Percentiles rank a stretch among this genome's conserved stretches.
Evolutionary conservation across 139 green algal genomes (phyloP).

Genomic region (Chlorella sp.): DNA sequence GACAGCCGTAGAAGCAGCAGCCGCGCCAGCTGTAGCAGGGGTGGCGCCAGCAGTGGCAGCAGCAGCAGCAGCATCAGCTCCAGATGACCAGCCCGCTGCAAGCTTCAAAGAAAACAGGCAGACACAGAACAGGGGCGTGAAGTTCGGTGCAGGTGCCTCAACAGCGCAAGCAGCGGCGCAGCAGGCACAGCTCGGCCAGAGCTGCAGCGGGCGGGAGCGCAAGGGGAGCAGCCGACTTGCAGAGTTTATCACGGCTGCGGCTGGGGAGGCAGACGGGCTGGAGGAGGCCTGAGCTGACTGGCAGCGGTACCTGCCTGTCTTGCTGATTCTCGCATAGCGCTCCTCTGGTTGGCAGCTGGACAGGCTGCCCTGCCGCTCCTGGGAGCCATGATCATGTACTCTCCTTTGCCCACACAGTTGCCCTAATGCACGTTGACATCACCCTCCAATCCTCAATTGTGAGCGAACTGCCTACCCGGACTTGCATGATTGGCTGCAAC

Average conservation of each 20-base stretch:
- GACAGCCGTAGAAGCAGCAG: neutral
- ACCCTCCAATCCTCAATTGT: too few relatives aligned
- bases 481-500: too few relatives aligned
- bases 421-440: too few relatives aligned
- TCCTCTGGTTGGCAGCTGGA: too few relatives aligned
- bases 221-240: neutral
- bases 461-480: too few relatives aligned
- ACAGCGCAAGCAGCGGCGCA: neutral
- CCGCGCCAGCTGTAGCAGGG: neutral
- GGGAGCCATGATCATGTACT: too few relatives aligned
- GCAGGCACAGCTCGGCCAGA: neutral
- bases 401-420: too few relatives aligned
- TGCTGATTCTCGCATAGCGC: too few relatives aligned
- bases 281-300: neutral
- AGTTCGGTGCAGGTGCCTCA: neutral
- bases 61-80: neutral
- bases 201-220: constrained; percentile 5
- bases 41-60: neutral
- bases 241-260: neutral
- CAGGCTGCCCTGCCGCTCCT: too few relatives aligned
- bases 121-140: neutral
- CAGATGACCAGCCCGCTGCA: neutral
- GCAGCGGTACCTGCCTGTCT: too few relatives aligned
- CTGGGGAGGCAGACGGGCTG: neutral
- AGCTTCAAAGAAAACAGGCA: constrained; percentile 2